Percentiles rank a stretch among this genome's conserved stretches.
These are phyloP conservation scores for Cicer bijugum DNA, from an alignment of 306 rosid species.

Conservation along the genomic window DNA sequence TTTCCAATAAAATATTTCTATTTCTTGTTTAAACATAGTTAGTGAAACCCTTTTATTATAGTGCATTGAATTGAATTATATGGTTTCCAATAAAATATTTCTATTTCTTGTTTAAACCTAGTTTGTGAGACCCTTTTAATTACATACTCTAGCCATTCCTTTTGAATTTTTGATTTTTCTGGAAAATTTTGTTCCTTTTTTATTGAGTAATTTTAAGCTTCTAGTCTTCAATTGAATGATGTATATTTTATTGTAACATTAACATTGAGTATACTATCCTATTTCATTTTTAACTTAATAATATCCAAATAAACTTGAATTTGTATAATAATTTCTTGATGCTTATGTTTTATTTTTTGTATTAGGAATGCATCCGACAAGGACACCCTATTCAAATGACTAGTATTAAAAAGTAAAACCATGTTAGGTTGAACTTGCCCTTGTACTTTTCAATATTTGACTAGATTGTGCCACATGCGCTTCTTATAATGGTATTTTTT, in stretches of 20 bases:
- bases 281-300: background rate
- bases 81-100: no score
- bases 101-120: no score
- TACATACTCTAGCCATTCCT: no score
- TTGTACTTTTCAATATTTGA: background rate
- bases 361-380: background rate
- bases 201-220: no score
- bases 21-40: no score
- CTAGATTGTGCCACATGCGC: slow-evolving; percentile 6
- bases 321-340: background rate
- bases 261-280: background rate
- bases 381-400: background rate
- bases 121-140: no score
- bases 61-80: no score
- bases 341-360: background rate
- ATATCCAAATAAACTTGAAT: background rate
- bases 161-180: no score
- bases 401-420: background rate
- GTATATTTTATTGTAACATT: background rate
- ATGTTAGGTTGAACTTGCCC: background rate
- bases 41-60: no score
- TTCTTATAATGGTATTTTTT: slow-evolving; percentile 1
- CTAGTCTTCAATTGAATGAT: background rate
- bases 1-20: no score
- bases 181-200: no score